phyloP scores from a whole-genome alignment of 371 early-diverging fungal genomes.

The Mortierella sp. region DNA sequence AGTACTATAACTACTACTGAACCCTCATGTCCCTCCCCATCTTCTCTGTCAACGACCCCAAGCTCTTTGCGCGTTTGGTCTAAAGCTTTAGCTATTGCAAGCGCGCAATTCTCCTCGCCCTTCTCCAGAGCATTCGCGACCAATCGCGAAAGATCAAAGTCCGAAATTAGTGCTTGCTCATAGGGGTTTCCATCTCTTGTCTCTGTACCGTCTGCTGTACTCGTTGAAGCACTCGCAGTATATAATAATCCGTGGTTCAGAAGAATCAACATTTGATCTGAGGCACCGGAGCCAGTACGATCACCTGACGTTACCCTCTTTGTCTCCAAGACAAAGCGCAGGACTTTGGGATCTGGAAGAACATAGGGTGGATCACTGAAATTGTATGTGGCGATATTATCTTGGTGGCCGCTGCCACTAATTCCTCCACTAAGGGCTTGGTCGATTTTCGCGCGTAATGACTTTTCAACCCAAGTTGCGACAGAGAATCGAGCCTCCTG shows the following conservation, averaged over 20 bases:
- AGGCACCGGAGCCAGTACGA: conserved; percentile 5
- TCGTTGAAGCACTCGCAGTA: neutral
- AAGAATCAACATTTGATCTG: conserved; percentile 40
- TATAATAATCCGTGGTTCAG: conserved; percentile 44
- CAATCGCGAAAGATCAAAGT: conserved; percentile 39
- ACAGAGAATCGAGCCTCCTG: conserved; percentile 33
- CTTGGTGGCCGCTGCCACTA: neutral
- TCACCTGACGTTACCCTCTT: neutral
- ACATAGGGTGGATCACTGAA: conserved; percentile 48
- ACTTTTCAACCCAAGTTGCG: conserved; percentile 37
- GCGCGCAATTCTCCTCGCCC: conserved; percentile 36
- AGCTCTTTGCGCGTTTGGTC: conserved; percentile 27
- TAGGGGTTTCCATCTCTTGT: conserved; percentile 20
- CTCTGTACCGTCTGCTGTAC: neutral
- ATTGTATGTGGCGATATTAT: conserved; percentile 27
- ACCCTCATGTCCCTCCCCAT: conserved; percentile 28
- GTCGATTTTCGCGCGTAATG: conserved; percentile 27
- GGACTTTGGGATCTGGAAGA: conserved; percentile 30
- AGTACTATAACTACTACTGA: conserved; percentile 35
- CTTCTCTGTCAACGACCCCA: conserved; percentile 7
- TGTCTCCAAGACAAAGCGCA: conserved; percentile 38
- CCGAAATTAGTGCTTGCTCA: conserved; percentile 40
- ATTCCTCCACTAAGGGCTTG: conserved; percentile 9
- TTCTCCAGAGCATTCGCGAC: conserved; percentile 31
- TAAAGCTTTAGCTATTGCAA: conserved; percentile 34